Evolutionary conservation across 371 early-diverging fungal genomes (phyloP), one percentile per base, ranked within the genome.

Genomic region (Rhizopus microsporus): DNA sequence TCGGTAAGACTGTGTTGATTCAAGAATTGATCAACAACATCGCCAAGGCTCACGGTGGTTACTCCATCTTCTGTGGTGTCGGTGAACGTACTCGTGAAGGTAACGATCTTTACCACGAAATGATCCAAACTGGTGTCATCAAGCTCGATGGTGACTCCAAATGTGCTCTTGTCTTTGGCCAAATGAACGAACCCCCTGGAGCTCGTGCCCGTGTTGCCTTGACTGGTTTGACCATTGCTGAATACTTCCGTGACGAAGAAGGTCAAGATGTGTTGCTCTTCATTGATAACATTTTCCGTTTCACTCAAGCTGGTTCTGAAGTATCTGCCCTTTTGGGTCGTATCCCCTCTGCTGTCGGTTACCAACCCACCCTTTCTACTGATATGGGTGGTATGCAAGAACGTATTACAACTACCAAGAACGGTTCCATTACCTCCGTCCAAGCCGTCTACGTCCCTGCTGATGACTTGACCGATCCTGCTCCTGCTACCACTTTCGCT

Each of bases 331-430:
- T 97, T 77, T 86, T 97, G 69, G 96, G 96, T 77, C 96, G 98
- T 93, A 97, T 97, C 74, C 96, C 98, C 66, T 96, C 96, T 57
- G 98, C 98, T 83, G 98, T 97, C 84, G 97, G 97, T 86, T 97
- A 97, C 88, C 97, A 97, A 81, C 97, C 97, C 74, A 97, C 97
- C 58, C 87, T 94, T 60, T 90, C 93, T 77, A 93, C 93, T 43
- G 93, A 93, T 76, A 94, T 94, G 94, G 97, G 96, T 90, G 83
- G 83, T 72, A 96, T 97, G 96, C 96, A 97, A 84, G 97, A 97
- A 80, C 92, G 97, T 88, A 97, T 97, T 80, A 97, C 97, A 75
- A 95, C 97, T 78, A 97, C 97, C 85, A 97, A 97, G 89, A 96
- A 97, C 88, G 97, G 97, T 71, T 97, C 97, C 69, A 97, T 97